A percentile compares a stretch with the other conserved stretches of the same genome.
These are phyloP conservation scores for Berberis vulgaris DNA, from an alignment of 164 flowering plant genomes.

Conservation along the genomic window DNA sequence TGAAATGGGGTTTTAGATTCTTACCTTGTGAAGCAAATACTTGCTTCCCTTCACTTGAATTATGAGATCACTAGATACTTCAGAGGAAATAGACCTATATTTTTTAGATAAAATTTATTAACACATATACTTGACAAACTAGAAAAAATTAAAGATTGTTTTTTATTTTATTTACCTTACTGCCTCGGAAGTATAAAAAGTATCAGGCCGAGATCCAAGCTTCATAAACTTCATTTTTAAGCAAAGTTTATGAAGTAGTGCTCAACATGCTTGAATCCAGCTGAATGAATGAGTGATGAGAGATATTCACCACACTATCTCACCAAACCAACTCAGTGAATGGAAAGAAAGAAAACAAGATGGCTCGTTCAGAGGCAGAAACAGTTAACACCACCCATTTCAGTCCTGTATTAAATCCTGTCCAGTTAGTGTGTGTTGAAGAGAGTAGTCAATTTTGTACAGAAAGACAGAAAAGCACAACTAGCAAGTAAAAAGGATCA, in stretches of 20 bases:
- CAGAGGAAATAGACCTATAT: slow-evolving; percentile 75
- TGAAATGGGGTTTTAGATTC: background rate
- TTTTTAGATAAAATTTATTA: background rate
- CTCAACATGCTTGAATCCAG: slow-evolving; percentile 2
- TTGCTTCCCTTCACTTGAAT: slow-evolving; percentile 68
- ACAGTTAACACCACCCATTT: slow-evolving; percentile 6
- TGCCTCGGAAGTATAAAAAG: slow-evolving; percentile 73
- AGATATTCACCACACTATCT: no score
- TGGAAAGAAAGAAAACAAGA: slow-evolving; percentile 11
- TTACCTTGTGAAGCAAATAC: slow-evolving; percentile 94
- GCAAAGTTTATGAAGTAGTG: slow-evolving; percentile 1
- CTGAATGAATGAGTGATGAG: no score
- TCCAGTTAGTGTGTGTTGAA: background rate
- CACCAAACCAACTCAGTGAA: no score
- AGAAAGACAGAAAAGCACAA: background rate
- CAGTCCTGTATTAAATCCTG: slow-evolving; percentile 3
- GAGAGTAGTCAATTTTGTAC: slow-evolving; percentile 12
- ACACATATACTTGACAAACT: background rate
- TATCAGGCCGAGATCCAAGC: slow-evolving; percentile 92
- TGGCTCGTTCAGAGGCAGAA: slow-evolving; percentile 9
- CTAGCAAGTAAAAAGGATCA: background rate
- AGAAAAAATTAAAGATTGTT: background rate
- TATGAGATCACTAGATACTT: slow-evolving; percentile 85
- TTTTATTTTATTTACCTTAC: slow-evolving; percentile 47
- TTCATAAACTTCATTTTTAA: slow-evolving; percentile 94